A percentile compares a stretch with the other conserved stretches of the same genome.
Conservation (phyloP, 2,329 filamentous ascomycete species). For the Parafenestella ontariensis region DNA sequence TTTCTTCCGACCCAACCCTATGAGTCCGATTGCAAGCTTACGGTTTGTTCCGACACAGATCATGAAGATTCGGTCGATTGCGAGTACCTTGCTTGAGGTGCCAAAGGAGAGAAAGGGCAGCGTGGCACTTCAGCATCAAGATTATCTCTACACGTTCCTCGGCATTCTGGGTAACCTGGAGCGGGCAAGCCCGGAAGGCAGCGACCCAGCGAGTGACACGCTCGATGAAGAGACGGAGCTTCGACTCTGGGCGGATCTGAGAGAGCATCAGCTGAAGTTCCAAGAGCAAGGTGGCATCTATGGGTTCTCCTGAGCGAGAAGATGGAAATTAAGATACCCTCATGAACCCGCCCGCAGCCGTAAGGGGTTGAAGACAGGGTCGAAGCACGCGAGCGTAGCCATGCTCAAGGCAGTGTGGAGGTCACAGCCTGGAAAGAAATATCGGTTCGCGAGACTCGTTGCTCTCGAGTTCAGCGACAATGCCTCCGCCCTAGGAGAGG, state of each 20-base stretch:
- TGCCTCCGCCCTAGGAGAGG: background rate
- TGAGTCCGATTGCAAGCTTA: slow-evolving; percentile 35
- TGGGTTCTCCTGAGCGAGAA: slow-evolving; percentile 34
- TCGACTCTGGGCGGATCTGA: slow-evolving; percentile 77
- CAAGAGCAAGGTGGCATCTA: slow-evolving; percentile 68
- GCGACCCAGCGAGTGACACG: slow-evolving; percentile 41
- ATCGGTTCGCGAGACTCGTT: background rate
- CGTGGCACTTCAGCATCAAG: slow-evolving; percentile 67
- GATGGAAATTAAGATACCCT: too few relatives aligned
- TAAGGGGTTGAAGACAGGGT: too few relatives aligned
- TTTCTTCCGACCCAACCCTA: slow-evolving; percentile 10
- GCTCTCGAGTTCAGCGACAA: background rate
- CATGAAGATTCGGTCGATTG: slow-evolving; percentile 84
- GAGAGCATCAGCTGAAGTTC: slow-evolving; percentile 79
- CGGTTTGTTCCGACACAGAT: slow-evolving; percentile 57
- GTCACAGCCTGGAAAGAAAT: background rate
- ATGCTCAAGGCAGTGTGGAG: background rate
- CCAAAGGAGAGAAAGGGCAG: slow-evolving; percentile 61
- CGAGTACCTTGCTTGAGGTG: slow-evolving; percentile 76
- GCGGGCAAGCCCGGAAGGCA: slow-evolving; percentile 59
- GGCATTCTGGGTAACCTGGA: slow-evolving; percentile 78
- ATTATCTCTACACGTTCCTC: slow-evolving; percentile 74
- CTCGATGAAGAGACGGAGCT: slow-evolving; percentile 78
- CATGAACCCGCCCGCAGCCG: background rate
- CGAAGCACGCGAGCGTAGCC: background rate